phyloP scores from a whole-genome alignment of 2,329 filamentous ascomycete species.

The Dactylellina haptotyla region DNA sequence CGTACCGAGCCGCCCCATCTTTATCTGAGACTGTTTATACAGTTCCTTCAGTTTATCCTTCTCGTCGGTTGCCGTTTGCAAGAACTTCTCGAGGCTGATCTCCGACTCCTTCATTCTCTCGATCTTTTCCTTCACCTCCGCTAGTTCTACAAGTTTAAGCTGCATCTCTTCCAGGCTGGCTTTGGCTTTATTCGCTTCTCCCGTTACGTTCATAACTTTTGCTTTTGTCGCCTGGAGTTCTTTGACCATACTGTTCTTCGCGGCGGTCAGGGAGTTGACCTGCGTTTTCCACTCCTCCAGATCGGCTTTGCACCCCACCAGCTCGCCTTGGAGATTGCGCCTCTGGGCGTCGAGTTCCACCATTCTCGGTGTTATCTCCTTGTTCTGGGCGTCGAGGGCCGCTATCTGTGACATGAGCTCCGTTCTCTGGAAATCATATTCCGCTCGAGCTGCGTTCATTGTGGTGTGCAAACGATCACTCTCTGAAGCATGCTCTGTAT shows the following conservation, averaged over 20 bases:
- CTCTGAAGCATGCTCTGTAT: conserved; percentile 6
- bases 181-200: conserved; percentile 11
- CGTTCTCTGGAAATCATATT: conserved; percentile 23
- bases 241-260: background rate
- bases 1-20: conserved; percentile 6
- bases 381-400: background rate
- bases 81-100: conserved; percentile 7
- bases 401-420: conserved; percentile 10
- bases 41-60: conserved; percentile 26
- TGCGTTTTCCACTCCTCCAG: conserved; percentile 7
- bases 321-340: conserved; percentile 2
- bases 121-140: conserved; percentile 6
- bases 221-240: conserved; percentile 13
- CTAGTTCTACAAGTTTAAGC: conserved; percentile 4
- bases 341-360: background rate
- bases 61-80: conserved; percentile 22
- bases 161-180: conserved; percentile 15
- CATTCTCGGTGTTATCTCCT: conserved; percentile 2
- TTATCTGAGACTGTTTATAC: background rate
- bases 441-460: conserved; percentile 8
- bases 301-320: conserved; percentile 2
- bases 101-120: conserved; percentile 19
- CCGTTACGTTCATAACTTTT: conserved; percentile 12
- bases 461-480: background rate
- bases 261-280: background rate